Evolutionary conservation across 2,329 filamentous ascomycete species (phyloP).

Genomic region (Verticillium tricorpus): DNA sequence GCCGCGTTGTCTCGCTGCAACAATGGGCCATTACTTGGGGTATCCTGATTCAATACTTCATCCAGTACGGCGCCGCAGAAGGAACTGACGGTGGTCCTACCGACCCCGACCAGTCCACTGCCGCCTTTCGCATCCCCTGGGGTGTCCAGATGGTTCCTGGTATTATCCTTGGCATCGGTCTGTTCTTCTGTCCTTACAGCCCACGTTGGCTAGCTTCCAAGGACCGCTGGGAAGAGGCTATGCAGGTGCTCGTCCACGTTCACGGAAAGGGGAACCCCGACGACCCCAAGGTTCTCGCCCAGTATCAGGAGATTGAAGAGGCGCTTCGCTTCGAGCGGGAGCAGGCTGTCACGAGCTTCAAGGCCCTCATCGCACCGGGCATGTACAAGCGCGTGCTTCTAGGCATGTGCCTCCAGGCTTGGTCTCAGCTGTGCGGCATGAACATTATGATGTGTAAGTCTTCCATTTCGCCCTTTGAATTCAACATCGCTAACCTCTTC

Average conservation of each 20-base stretch:
- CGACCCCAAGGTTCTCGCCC: constrained; percentile 56
- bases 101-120: constrained; percentile 44
- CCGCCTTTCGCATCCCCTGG: constrained; percentile 59
- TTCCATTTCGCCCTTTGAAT: fast-evolving
- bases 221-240: constrained; percentile 63
- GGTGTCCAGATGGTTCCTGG: constrained; percentile 55
- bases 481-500: background rate
- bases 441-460: constrained; percentile 50
- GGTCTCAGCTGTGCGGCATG: constrained; percentile 56
- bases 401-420: constrained; percentile 56
- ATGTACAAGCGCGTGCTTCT: constrained; percentile 53
- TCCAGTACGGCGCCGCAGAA: constrained; percentile 59
- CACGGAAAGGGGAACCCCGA: constrained; percentile 53
- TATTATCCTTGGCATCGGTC: constrained; percentile 46
- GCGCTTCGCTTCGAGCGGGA: constrained; percentile 50
- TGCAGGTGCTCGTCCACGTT: constrained; percentile 51
- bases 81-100: constrained; percentile 42
- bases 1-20: constrained; percentile 55
- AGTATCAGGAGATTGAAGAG: constrained; percentile 58
- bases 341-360: constrained; percentile 42
- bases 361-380: constrained; percentile 41
- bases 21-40: constrained; percentile 71
- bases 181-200: constrained; percentile 58
- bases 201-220: constrained; percentile 68
- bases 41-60: constrained; percentile 62